These are phyloP conservation scores for Combretum micranthum DNA, from an alignment of 345 rosid genomes.

Conservation along the genomic window DNA sequence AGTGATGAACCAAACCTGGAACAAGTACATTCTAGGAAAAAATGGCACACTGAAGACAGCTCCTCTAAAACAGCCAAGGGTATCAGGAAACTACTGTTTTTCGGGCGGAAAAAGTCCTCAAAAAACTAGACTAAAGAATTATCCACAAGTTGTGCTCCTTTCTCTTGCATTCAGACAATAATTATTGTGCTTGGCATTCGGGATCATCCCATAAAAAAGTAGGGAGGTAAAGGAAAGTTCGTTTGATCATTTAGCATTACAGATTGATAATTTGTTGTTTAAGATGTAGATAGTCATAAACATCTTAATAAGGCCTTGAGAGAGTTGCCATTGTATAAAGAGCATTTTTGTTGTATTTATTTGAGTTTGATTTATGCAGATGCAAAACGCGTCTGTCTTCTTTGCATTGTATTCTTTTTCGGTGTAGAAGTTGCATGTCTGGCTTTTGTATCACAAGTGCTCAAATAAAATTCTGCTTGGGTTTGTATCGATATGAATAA, in stretches of 20 bases:
- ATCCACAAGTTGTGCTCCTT: neutral
- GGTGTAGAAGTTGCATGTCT: too few species aligned
- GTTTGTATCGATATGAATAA: too few species aligned
- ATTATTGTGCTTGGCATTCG: neutral
- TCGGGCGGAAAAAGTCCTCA: constrained; percentile 47
- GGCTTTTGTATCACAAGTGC: too few species aligned
- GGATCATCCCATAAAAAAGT: neutral
- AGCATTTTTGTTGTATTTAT: neutral
- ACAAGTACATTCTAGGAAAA: constrained; percentile 57
- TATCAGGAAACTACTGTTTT: constrained; percentile 79
- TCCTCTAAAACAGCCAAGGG: constrained; percentile 79
- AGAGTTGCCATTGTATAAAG: neutral
- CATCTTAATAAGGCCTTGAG: constrained; percentile 5
- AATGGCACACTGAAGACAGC: constrained; percentile 67
- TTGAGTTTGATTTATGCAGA: too few species aligned
- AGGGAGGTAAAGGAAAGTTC: neutral
- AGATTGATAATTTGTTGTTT: constrained; percentile 1
- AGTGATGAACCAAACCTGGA: constrained; percentile 35
- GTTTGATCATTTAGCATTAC: constrained; percentile 1
- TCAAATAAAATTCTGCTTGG: too few species aligned
- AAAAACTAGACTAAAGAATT: neutral
- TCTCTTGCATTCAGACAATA: constrained; percentile 1
- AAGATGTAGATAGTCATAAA: neutral
- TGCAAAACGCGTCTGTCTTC: neutral
- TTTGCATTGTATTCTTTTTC: neutral